Conservation (phyloP, 1,284 basidiomycete genomes). For the Wallemia mellicola region DNA sequence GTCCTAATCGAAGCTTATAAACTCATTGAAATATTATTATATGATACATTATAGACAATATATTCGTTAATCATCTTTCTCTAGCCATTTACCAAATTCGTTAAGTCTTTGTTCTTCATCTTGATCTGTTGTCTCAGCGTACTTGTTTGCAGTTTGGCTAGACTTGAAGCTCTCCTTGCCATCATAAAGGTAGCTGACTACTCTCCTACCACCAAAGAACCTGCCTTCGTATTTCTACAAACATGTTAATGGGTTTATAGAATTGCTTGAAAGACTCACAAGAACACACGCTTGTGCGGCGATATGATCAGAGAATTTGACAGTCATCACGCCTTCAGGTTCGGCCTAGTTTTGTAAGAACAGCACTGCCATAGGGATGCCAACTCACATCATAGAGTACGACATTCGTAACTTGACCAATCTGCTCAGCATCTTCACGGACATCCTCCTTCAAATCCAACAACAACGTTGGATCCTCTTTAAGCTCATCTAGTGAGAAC, state of each 20-base stretch:
- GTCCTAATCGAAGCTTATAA: too few relatives aligned
- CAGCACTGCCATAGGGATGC: neutral
- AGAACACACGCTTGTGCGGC: constrained; percentile 67
- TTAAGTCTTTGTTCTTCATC: constrained; percentile 45
- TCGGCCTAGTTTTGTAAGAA: constrained; percentile 31
- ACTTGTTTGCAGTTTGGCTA: constrained; percentile 25
- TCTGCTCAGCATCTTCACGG: constrained; percentile 58
- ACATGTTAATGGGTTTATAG: neutral
- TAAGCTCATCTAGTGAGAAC: constrained; percentile 67
- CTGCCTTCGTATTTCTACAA: constrained; percentile 75
- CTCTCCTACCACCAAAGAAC: constrained; percentile 48
- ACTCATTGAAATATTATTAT: too few relatives aligned
- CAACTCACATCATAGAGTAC: constrained; percentile 71
- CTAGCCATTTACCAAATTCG: constrained; percentile 58
- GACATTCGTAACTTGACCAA: constrained; percentile 90
- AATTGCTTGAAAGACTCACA: constrained; percentile 21
- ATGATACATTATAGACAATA: too few relatives aligned
- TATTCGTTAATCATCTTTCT: too few relatives aligned
- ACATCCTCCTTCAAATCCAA: constrained; percentile 90
- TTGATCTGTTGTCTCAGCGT: constrained; percentile 28
- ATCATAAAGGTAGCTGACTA: constrained; percentile 26
- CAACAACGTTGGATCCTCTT: constrained; percentile 55
- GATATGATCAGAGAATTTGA: constrained; percentile 67
- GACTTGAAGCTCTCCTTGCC: constrained; percentile 56
- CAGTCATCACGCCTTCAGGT: constrained; percentile 74